Conservation (phyloP, 371 early-diverging fungal species). For the Rhizopus microsporus region DNA sequence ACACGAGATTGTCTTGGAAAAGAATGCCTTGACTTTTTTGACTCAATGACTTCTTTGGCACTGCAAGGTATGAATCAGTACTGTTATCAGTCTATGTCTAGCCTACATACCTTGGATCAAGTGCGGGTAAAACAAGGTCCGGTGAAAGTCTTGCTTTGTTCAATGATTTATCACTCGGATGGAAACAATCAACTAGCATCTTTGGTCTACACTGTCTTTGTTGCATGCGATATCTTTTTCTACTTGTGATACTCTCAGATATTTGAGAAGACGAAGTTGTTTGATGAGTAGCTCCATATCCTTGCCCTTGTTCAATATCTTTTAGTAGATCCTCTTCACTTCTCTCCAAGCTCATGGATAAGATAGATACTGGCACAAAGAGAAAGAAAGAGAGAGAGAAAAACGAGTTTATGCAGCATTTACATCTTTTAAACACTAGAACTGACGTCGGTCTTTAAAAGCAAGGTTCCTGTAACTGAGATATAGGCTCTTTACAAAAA, state of each 20-base stretch:
- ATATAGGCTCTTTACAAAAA: too few species aligned
- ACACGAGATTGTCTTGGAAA: constrained; percentile 22
- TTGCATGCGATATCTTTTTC: constrained; percentile 21
- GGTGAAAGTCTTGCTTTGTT: neutral
- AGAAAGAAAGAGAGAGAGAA: too few species aligned
- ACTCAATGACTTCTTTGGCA: constrained; percentile 24
- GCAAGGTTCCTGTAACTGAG: too few species aligned
- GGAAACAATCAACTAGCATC: constrained; percentile 2
- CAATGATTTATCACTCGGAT: neutral
- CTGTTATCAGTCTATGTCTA: neutral
- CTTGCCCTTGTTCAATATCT: too few species aligned
- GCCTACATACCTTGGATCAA: constrained; percentile 27
- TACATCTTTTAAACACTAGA: too few species aligned
- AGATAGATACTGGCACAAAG: too few species aligned
- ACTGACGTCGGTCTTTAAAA: too few species aligned
- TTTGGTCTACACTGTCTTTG: constrained; percentile 20
- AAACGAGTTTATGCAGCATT: too few species aligned
- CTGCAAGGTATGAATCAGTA: constrained; percentile 1
- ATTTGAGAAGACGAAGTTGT: too few species aligned
- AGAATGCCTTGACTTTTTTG: constrained; percentile 8
- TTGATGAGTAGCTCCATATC: too few species aligned
- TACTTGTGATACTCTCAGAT: constrained; percentile 8
- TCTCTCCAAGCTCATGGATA: too few species aligned
- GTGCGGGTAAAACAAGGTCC: constrained; percentile 37
- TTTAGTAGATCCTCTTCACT: too few species aligned